phyloP scores from a whole-genome alignment of 2,329 filamentous ascomycete genomes.

The Colletotrichum tabaci region DNA sequence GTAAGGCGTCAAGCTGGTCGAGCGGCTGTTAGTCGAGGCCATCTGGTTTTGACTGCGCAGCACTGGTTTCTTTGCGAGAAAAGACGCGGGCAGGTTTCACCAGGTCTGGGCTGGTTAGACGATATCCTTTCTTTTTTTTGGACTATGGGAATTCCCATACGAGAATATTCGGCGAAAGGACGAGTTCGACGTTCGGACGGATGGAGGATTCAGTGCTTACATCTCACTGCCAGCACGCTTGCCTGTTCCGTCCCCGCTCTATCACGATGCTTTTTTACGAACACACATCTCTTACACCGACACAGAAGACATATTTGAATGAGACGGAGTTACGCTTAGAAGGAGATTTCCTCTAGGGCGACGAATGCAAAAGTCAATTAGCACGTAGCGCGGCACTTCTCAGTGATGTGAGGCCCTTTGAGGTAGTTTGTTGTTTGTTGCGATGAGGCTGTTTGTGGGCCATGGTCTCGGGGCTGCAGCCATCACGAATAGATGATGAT shows the following conservation, averaged over 20 bases:
- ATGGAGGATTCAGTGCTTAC: conserved; percentile 25
- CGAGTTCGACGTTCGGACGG: conserved; percentile 15
- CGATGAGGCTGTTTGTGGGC: neutral
- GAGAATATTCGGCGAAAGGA: conserved; percentile 27
- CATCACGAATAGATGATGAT: neutral
- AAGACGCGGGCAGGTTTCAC: conserved; percentile 23
- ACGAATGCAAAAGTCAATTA: conserved; percentile 35
- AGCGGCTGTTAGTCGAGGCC: conserved; percentile 19
- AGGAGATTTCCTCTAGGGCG: conserved; percentile 25
- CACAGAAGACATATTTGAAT: conserved; percentile 30
- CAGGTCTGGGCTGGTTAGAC: conserved; percentile 27
- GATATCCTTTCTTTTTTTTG: conserved; percentile 27
- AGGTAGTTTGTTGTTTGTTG: neutral
- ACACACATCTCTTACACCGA: conserved; percentile 33
- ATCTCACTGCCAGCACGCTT: conserved; percentile 33
- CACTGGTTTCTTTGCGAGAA: conserved; percentile 32
- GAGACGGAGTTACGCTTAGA: conserved; percentile 38
- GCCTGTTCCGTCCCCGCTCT: conserved; percentile 31
- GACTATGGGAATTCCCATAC: conserved; percentile 17
- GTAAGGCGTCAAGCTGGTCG: conserved; percentile 62
- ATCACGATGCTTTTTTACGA: conserved; percentile 39
- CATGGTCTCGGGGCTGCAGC: neutral
- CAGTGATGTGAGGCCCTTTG: neutral
- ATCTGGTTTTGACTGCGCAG: conserved; percentile 18
- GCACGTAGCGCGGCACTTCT: neutral